Percentiles rank a stretch among this genome's conserved stretches.
phyloP scores from a whole-genome alignment of 2,329 filamentous ascomycete genomes.

The Fusarium keratoplasticum region DNA sequence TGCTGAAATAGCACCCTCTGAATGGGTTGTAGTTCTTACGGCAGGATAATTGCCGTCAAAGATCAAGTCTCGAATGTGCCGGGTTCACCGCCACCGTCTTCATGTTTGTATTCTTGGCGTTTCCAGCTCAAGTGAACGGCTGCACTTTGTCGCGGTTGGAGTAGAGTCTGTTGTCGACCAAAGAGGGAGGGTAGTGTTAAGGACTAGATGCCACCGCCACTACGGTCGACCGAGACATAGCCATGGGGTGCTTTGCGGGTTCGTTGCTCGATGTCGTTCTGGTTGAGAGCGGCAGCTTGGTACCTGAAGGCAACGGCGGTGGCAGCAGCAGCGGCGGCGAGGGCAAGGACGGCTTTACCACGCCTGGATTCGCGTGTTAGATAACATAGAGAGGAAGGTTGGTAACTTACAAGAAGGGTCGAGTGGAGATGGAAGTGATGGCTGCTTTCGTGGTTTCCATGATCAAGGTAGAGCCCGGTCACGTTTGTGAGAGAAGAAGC shows the following conservation, averaged over 20 bases:
- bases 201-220: slow-evolving; percentile 57
- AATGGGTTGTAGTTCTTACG: background rate
- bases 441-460: slow-evolving; percentile 13
- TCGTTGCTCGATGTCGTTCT: slow-evolving; percentile 59
- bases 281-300: slow-evolving; percentile 50
- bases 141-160: background rate
- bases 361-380: slow-evolving; percentile 44
- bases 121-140: background rate
- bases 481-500: background rate
- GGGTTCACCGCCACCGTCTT: background rate
- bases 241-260: slow-evolving; percentile 51
- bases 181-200: background rate
- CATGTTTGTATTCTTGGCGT: background rate
- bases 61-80: background rate
- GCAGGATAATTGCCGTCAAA: background rate
- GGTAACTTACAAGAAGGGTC: slow-evolving; percentile 37
- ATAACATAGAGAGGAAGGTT: background rate
- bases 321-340: slow-evolving; percentile 48
- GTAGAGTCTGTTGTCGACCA: background rate
- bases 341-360: slow-evolving; percentile 51
- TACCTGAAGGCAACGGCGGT: slow-evolving; percentile 48
- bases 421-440: slow-evolving; percentile 25
- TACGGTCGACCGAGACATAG: slow-evolving; percentile 65
- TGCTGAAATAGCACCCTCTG: background rate
- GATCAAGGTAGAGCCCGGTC: background rate